These are phyloP conservation scores for Odontarrhena argentea DNA, from an alignment of 345 rosid genomes.

Conservation along the genomic window DNA sequence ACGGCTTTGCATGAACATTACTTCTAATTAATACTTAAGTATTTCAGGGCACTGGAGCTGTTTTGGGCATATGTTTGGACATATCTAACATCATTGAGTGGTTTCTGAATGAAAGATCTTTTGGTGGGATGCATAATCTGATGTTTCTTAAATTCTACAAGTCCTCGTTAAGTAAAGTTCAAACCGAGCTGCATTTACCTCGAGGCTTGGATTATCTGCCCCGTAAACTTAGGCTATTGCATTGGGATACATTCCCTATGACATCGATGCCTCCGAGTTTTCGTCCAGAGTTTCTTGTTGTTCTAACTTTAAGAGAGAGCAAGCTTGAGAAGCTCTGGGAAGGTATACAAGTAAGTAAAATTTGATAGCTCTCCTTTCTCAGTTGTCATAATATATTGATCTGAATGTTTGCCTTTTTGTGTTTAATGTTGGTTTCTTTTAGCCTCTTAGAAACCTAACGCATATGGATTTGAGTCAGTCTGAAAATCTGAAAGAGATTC, in stretches of 20 bases:
- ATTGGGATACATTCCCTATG: constrained; percentile 35
- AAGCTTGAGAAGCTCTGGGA: constrained; percentile 38
- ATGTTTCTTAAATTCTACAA: constrained; percentile 31
- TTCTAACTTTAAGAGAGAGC: constrained; percentile 24
- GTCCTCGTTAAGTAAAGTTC: not conserved
- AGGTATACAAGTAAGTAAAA: constrained; percentile 29
- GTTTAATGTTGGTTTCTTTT: constrained; percentile 21
- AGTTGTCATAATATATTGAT: not conserved
- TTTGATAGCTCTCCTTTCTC: not conserved
- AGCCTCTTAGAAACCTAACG: constrained; percentile 36
- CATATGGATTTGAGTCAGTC: constrained; percentile 30
- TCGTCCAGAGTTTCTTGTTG: constrained; percentile 30
- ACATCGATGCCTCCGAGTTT: constrained; percentile 36
- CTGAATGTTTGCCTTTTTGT: not conserved
- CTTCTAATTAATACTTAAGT: not conserved
- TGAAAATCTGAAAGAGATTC: constrained; percentile 25
- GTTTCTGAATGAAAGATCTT: constrained; percentile 13
- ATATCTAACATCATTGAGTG: constrained; percentile 7
- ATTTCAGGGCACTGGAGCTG: constrained; percentile 36
- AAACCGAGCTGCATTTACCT: constrained; percentile 5
- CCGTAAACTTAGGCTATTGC: constrained; percentile 27
- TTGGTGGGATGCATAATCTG: constrained; percentile 36
- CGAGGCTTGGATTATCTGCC: constrained; percentile 33
- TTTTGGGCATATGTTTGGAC: constrained; percentile 37
- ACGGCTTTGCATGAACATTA: not conserved